Evolutionary conservation across 129 eudicot species (phyloP), one percentile per base, ranked within the genome.

Genomic region (Saposhnikovia divaricata): DNA sequence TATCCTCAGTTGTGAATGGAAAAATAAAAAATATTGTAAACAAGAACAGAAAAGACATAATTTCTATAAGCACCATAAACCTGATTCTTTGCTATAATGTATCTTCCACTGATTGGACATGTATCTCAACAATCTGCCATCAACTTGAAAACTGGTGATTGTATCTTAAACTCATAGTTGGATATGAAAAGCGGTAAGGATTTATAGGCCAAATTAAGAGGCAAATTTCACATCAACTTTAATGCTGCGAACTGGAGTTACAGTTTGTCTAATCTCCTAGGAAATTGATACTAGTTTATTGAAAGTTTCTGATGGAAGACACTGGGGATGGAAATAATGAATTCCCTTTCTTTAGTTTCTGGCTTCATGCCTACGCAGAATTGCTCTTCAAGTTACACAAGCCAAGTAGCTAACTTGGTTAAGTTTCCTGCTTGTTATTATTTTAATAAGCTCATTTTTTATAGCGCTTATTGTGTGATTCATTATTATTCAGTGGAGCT

Each of bases 401-500:
- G 72, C 23, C 73, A 68, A 68, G 9, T 68, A 31, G 42, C 40
- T 68, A 31, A 12, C 73, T 68, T 68, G 23, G 9, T 68, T 21
- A 4, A 68, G 73, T 68, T 15, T 34, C 73, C 73, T 61, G 69
- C 73, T 68, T 14, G 34, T 12, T 12, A 68, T 68, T 68, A 68
- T 68, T 68, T 34, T 19, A 1, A 21, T 19, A 72, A 72, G 75
- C 48, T 72, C 13, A 40, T 28, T 70, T 39, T 71, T 71, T 72
- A 40, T 72, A 23, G 6, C 3, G 34, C 4, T 40, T 40, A 18
- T 39, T 72, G 15, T 9, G 28, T 3, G 45, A 72, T 40, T 7
- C 9, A 61, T 43, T 63, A 71, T 78, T 28, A 43, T 5, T 77
- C 63, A 73, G 34, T 63, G 79, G 69, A 74, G 81, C 83, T 89